phyloP scores from a whole-genome alignment of 805 yeast genomes.

The Candida namnaoensis region DNA sequence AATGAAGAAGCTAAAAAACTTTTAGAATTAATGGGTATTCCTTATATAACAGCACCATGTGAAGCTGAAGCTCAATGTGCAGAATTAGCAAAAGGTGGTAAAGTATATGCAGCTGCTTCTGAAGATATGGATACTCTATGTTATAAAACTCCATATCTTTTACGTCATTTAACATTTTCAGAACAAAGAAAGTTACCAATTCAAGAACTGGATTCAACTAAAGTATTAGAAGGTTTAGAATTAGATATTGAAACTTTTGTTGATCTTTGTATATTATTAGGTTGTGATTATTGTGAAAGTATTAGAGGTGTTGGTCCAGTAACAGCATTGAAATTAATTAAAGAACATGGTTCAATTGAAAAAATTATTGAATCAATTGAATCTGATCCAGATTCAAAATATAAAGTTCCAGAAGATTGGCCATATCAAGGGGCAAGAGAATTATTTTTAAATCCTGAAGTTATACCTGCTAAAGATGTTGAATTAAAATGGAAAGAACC shows the following conservation, averaged over 20 bases:
- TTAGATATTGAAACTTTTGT: constrained; percentile 67
- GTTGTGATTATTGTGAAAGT: constrained; percentile 96
- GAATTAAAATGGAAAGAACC: constrained; percentile 86
- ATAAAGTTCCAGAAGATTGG: constrained; percentile 90
- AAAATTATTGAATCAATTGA: constrained; percentile 61
- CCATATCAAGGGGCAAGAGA: constrained; percentile 84
- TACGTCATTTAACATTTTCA: constrained; percentile 88
- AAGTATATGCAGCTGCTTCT: constrained; percentile 94
- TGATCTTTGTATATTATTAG: constrained; percentile 86
- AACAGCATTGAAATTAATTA: constrained; percentile 82
- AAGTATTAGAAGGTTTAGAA: constrained; percentile 71
- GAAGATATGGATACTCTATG: constrained; percentile 99
- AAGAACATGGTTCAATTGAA: constrained; percentile 77
- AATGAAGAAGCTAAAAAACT: constrained; percentile 88
- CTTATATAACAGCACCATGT: constrained; percentile 88
- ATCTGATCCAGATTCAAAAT: constrained; percentile 43
- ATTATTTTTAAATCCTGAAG: constrained; percentile 78
- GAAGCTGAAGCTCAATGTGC: constrained; percentile 99
- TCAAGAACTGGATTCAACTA: constrained; percentile 64
- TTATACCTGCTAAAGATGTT: constrained; percentile 48
- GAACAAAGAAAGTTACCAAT: constrained; percentile 92
- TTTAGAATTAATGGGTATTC: constrained; percentile 87
- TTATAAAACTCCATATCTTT: constrained; percentile 73
- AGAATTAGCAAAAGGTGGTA: constrained; percentile 77
- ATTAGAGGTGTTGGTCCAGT: constrained; percentile 95